These are phyloP conservation scores for Mucor lusitanicus DNA, from an alignment of 371 early-diverging fungal species.

Conservation along the genomic window DNA sequence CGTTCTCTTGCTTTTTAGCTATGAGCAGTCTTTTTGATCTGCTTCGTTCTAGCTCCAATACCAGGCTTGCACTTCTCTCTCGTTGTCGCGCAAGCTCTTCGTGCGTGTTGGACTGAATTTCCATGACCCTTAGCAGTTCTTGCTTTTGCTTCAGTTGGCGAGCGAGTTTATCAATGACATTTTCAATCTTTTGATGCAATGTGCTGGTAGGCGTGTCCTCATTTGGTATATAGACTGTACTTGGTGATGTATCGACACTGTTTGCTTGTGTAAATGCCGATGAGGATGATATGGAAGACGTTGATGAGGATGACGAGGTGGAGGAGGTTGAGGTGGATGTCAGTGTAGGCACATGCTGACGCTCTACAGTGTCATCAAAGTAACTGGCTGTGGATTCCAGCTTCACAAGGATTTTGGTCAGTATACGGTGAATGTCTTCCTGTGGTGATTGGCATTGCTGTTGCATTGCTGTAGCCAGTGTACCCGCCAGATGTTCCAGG, in stretches of 20 bases:
- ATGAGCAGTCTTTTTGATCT: not conserved
- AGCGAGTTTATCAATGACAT: not conserved
- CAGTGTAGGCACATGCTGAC: not conserved
- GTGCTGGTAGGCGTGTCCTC: not conserved
- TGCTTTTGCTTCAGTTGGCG: not conserved
- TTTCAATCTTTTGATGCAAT: not conserved
- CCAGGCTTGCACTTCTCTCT: constrained; percentile 9
- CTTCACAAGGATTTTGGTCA: not conserved
- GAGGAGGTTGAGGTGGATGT: not conserved
- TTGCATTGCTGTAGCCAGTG: not conserved
- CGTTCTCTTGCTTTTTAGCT: not conserved
- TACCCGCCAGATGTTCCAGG: constrained; percentile 4
- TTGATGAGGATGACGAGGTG: not conserved
- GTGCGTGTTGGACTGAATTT: not conserved
- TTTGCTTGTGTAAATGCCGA: not conserved
- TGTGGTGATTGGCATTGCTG: not conserved
- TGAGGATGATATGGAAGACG: not conserved
- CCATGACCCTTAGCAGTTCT: not conserved
- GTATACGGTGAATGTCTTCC: not conserved
- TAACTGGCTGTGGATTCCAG: not conserved
- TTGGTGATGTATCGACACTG: not conserved
- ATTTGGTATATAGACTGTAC: not conserved
- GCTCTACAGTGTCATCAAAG: not conserved
- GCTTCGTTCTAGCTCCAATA: constrained; percentile 1
- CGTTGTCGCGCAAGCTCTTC: constrained; percentile 5